Percentiles rank a stretch among this genome's conserved stretches.
Conservation (phyloP, 2,329 filamentous ascomycete genomes). For the Beauveria sp. region DNA sequence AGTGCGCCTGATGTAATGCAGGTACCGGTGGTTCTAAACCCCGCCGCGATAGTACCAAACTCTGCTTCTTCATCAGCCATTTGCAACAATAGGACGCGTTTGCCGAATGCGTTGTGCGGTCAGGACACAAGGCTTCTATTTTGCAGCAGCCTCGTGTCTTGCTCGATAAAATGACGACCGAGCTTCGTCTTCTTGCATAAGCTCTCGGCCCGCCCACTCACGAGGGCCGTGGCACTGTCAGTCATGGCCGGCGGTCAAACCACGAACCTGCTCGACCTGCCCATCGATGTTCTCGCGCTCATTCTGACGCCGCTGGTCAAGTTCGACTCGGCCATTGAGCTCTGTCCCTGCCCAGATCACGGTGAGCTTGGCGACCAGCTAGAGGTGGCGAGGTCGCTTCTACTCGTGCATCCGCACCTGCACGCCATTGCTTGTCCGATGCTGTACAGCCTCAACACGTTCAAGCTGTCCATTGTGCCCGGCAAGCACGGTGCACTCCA, state of each 20-base stretch:
- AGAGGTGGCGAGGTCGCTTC: slow-evolving; percentile 20
- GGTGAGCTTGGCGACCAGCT: slow-evolving; percentile 8
- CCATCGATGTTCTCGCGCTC: slow-evolving; percentile 25
- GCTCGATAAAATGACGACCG: not conserved
- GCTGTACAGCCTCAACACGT: slow-evolving; percentile 24
- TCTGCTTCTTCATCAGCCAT: not conserved
- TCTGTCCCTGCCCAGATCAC: slow-evolving; percentile 22
- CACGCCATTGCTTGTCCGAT: slow-evolving; percentile 25
- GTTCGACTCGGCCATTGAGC: slow-evolving; percentile 16
- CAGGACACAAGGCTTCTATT: not conserved
- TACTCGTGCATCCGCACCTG: slow-evolving; percentile 26
- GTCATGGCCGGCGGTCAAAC: not conserved
- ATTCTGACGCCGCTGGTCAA: slow-evolving; percentile 24
- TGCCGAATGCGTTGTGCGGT: not conserved
- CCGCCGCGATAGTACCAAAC: not conserved
- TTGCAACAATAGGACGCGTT: not conserved
- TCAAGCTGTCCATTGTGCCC: slow-evolving; percentile 21
- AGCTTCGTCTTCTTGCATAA: no score
- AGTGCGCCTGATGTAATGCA: not conserved
- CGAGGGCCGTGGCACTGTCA: not conserved
- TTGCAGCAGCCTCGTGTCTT: not conserved
- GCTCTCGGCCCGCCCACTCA: no score
- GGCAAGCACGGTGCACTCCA: slow-evolving; percentile 21
- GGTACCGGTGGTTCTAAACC: not conserved
- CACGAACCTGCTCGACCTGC: slow-evolving; percentile 26